phyloP scores from a whole-genome alignment of 139 green algal genomes.

The Chlamydomonas sphaeroides region DNA sequence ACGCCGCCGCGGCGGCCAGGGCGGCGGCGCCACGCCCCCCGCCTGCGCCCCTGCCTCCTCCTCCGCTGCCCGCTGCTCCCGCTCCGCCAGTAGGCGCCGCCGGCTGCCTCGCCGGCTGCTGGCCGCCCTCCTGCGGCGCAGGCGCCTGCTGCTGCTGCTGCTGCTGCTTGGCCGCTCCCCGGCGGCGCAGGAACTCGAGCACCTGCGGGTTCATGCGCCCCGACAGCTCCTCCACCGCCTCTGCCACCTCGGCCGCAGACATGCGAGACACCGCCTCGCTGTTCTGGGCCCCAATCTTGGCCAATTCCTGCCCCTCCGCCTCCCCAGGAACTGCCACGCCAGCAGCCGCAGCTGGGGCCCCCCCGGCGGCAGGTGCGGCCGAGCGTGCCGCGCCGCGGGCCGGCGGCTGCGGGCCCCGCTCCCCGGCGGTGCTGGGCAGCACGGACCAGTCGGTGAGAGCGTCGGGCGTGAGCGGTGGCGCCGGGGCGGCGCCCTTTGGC shows the following conservation, averaged over 20 bases:
- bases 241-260: conserved; percentile 36
- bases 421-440: background rate
- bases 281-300: conserved; percentile 31
- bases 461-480: background rate
- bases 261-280: conserved; percentile 19
- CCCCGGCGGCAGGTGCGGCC: background rate
- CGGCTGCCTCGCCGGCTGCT: background rate
- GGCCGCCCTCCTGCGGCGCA: background rate
- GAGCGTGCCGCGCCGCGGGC: background rate
- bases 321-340: background rate
- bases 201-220: conserved; percentile 29
- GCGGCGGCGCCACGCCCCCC: background rate
- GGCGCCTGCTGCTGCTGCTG: conserved; percentile 4
- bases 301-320: conserved; percentile 15
- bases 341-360: background rate
- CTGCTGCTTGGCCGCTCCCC: conserved; percentile 16
- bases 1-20: background rate
- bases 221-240: conserved; percentile 40
- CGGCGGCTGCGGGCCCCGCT: background rate
- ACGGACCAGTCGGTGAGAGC: conserved; percentile 11
- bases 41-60: background rate
- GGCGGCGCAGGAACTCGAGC: conserved; percentile 40
- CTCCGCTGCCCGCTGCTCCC: background rate
- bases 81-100: background rate
- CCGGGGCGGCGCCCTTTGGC: conserved; percentile 36